These are phyloP conservation scores for Rhizophagus clarus DNA, from an alignment of 192 early-diverging fungal genomes.

Conservation along the genomic window DNA sequence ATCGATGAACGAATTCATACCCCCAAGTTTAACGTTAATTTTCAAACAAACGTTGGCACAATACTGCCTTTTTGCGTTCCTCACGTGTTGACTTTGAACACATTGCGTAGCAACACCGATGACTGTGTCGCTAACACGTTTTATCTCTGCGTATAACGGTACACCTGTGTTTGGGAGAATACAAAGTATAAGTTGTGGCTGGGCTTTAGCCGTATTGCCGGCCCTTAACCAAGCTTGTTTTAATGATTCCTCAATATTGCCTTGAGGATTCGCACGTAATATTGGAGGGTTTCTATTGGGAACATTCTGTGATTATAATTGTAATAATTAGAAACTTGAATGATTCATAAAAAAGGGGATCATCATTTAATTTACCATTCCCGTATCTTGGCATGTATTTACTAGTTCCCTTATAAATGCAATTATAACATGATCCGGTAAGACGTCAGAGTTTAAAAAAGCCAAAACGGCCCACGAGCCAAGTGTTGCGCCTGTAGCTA, in stretches of 20 bases:
- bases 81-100: constrained; percentile 77
- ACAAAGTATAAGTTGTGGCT: constrained; percentile 81
- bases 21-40: constrained; percentile 43
- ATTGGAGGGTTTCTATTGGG: no score
- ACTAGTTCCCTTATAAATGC: no score
- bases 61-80: constrained; percentile 79
- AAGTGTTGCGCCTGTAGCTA: constrained; percentile 73
- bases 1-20: constrained; percentile 72
- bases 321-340: no score
- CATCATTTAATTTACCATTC: no score
- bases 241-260: no score
- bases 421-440: no score
- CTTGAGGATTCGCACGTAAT: no score
- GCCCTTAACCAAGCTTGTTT: no score
- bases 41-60: constrained; percentile 93
- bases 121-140: constrained; percentile 86
- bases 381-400: no score
- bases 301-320: no score
- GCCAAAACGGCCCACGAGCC: constrained; percentile 80
- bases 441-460: constrained; percentile 37
- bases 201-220: constrained; percentile 48
- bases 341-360: no score
- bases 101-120: constrained; percentile 92
- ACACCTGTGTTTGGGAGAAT: constrained; percentile 77
- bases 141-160: constrained; percentile 68